These are phyloP conservation scores for Yamadazyma sp. DNA, from an alignment of 1,139 yeast species.

Conservation along the genomic window DNA sequence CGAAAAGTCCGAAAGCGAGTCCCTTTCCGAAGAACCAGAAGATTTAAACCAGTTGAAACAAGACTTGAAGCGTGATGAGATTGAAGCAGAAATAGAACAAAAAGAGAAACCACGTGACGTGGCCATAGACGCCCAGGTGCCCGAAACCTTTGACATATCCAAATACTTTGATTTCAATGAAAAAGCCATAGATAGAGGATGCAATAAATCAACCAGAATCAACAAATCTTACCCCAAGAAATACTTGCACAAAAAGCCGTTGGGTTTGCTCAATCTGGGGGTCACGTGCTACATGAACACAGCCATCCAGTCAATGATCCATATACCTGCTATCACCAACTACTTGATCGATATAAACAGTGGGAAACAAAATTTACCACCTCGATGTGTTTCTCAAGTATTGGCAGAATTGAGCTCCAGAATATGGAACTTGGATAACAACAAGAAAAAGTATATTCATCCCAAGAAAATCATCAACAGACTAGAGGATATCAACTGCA, in stretches of 20 bases:
- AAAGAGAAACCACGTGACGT: slow-evolving; percentile 8
- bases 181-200: slow-evolving; percentile 52
- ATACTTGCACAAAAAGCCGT: slow-evolving; percentile 47
- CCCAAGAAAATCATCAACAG: slow-evolving; percentile 74
- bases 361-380: slow-evolving; percentile 52
- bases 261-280: slow-evolving; percentile 86
- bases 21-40: slow-evolving; percentile 24
- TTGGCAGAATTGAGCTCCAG: slow-evolving; percentile 70
- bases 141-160: slow-evolving; percentile 16
- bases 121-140: slow-evolving; percentile 26
- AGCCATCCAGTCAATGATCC: slow-evolving; percentile 87
- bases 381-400: slow-evolving; percentile 65
- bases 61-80: slow-evolving; percentile 33
- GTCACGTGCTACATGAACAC: slow-evolving; percentile 97
- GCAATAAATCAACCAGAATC: slow-evolving; percentile 55
- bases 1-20: slow-evolving; percentile 11
- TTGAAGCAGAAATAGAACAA: slow-evolving; percentile 20
- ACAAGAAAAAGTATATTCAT: slow-evolving; percentile 49
- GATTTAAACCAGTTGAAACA: slow-evolving; percentile 32
- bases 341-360: slow-evolving; percentile 66
- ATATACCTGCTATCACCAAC: slow-evolving; percentile 87
- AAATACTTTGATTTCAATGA: slow-evolving; percentile 56
- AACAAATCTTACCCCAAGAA: slow-evolving; percentile 61
- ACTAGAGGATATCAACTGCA: slow-evolving; percentile 83
- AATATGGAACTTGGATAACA: slow-evolving; percentile 58